Evolutionary conservation across 1,284 basidiomycete species (phyloP).

Genomic region (Fomitopsis pinicola): DNA sequence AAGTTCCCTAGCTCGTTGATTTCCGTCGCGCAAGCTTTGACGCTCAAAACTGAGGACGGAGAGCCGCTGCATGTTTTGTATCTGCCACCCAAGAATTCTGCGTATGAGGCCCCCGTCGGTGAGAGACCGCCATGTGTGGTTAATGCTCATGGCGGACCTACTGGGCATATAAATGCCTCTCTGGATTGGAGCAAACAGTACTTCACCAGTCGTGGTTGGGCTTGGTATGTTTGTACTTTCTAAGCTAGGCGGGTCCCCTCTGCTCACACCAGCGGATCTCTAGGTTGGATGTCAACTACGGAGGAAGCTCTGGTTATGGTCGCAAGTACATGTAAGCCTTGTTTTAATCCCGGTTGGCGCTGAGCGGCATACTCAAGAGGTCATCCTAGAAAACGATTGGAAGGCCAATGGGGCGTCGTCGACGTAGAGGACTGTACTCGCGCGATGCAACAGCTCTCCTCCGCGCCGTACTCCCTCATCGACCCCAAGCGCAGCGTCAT

Average conservation of each 20-base stretch:
- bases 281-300: conserved; percentile 68
- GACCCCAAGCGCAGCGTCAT: conserved; percentile 57
- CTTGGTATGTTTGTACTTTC: conserved; percentile 41
- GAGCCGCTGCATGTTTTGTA: conserved; percentile 52
- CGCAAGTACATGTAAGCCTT: conserved; percentile 44
- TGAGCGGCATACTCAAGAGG: neutral
- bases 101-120: conserved; percentile 44
- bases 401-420: conserved; percentile 61
- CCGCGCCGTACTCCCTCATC: conserved; percentile 38
- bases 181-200: conserved; percentile 54
- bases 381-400: conserved; percentile 46
- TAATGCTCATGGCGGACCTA: conserved; percentile 66
- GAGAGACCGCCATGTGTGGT: conserved; percentile 66
- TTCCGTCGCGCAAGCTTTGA: conserved; percentile 42
- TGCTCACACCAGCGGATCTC: neutral
- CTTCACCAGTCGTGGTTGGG: conserved; percentile 67
- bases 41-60: conserved; percentile 32
- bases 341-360: neutral
- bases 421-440: conserved; percentile 61
- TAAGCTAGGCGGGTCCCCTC: neutral
- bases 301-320: conserved; percentile 66
- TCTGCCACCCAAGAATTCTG: conserved; percentile 59
- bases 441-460: conserved; percentile 45
- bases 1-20: conserved; percentile 31
- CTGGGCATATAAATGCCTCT: conserved; percentile 37